Evolutionary conservation across 805 yeast species (phyloP), one percentile per base, ranked within the genome.

Genomic region (Scheffersomyces lignosus): DNA sequence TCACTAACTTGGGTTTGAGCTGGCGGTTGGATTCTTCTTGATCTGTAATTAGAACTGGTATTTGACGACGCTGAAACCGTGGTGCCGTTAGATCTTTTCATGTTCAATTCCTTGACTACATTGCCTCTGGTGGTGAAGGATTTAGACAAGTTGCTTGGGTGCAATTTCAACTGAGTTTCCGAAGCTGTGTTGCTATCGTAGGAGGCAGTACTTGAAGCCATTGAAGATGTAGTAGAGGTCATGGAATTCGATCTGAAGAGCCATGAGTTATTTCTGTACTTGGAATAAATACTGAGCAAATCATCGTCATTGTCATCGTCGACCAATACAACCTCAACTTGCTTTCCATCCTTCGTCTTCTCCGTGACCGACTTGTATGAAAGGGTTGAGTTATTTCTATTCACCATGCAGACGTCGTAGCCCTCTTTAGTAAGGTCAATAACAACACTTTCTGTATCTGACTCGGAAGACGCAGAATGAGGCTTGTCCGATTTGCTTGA

Each of bases 241-340:
- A 45, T 42, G 0, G 67, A 56, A 15, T 44, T 41, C n/a, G 58
- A 43, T 36, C 67, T 47, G 5, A 47, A 47, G 2, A 57, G 28
- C 62, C 64, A 59, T 10, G 36, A 10, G 29, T 55, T 45, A 23
- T 49, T 51, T 18, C 58, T 56, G 45, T 70, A 70, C 38, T 60
- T 63, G 4, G 74, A 70, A 42, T 69, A 69, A 31, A 70, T 60
- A 44, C 73, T 68, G 41, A 55, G 58, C 33, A 70, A 56, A 14
- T 62, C 68, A 31, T 59, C 62, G 6, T 51, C 54, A 15, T 49
- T 56, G 7, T 56, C 66, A 4, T 64, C 69, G 8, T 68, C 73
- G 4, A 70, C 73, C 27, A 69, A 45, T 2, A 70, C 73, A 5
- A 70, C 72, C 37, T 70, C 75, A 0, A 69, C 64, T 10, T 60